A percentile compares a stretch with the other conserved stretches of the same genome.
phyloP scores from a whole-genome alignment of 164 flowering plant genomes.

The Taxillus chinensis region DNA sequence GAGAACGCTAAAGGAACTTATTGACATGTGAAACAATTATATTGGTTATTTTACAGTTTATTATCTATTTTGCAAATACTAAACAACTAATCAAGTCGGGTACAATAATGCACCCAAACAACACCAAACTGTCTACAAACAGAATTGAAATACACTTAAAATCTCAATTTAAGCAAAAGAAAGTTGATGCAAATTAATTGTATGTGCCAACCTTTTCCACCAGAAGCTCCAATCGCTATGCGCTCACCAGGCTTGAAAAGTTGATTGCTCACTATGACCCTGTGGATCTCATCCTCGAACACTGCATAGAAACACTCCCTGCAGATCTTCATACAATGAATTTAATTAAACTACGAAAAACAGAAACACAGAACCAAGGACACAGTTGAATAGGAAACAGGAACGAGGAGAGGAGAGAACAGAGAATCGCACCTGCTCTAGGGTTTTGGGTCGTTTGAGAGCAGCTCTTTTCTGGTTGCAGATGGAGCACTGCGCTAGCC shows the following conservation, averaged over 20 bases:
- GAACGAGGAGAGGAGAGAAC: neutral
- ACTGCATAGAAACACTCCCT: conserved; percentile 86
- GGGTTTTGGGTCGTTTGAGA: conserved; percentile 88
- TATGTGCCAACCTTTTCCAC: conserved; percentile 66
- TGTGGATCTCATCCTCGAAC: conserved; percentile 92
- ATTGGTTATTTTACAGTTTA: too few species aligned
- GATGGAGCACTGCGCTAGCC: conserved; percentile 30
- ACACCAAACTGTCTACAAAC: too few species aligned
- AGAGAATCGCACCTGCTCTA: conserved; percentile 44
- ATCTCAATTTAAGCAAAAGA: too few species aligned
- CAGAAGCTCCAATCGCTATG: conserved; percentile 91
- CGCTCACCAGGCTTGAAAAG: conserved; percentile 88
- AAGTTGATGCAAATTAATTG: too few species aligned
- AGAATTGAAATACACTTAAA: too few species aligned
- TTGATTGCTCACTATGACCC: conserved; percentile 66
- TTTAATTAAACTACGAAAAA: neutral
- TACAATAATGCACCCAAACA: too few species aligned
- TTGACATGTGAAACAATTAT: too few species aligned
- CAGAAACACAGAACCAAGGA: too few species aligned
- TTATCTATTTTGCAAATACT: too few species aligned
- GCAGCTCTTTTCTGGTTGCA: conserved; percentile 53
- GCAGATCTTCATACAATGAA: conserved; percentile 49
- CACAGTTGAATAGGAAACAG: neutral
- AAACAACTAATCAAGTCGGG: too few species aligned
- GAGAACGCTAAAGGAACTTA: too few species aligned